Conservation (phyloP, 306 rosid species). For the Quercus berberidifolia region DNA sequence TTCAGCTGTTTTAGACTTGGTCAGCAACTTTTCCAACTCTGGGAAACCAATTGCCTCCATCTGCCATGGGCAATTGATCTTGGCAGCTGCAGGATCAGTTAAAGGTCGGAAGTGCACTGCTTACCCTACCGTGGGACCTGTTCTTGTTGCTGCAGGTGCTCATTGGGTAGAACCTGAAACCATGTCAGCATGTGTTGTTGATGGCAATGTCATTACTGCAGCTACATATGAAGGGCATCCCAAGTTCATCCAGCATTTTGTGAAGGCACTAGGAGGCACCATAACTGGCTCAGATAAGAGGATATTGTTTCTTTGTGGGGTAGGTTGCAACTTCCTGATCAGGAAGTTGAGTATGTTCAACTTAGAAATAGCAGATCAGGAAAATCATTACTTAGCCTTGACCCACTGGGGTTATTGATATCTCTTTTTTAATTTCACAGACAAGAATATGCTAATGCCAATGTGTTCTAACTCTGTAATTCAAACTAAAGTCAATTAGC, state of each 20-base stretch:
- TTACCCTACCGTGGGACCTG: constrained; percentile 48
- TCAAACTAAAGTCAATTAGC: no score
- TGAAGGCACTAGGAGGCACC: constrained; percentile 79
- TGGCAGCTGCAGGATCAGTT: constrained; percentile 75
- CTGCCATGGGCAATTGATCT: constrained; percentile 83
- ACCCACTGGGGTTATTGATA: neutral
- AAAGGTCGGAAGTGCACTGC: constrained; percentile 74
- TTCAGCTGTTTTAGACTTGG: constrained; percentile 50
- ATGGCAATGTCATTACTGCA: constrained; percentile 66
- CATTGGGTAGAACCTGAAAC: constrained; percentile 82
- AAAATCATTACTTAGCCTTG: neutral
- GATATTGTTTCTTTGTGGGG: constrained; percentile 90
- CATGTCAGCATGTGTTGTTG: constrained; percentile 46
- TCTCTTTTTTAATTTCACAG: neutral
- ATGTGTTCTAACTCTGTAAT: no score
- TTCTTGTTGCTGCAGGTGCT: constrained; percentile 70
- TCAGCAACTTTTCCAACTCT: constrained; percentile 39
- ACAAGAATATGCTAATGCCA: neutral
- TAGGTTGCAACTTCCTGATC: constrained; percentile 28
- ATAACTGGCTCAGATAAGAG: constrained; percentile 54
- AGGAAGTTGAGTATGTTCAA: neutral
- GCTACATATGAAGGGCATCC: constrained; percentile 61
- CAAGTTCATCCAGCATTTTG: constrained; percentile 46
- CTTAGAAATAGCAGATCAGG: neutral
- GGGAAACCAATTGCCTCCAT: constrained; percentile 61